phyloP scores from a whole-genome alignment of 73 alveolate genomes.

The Paramecium octaurelia region DNA sequence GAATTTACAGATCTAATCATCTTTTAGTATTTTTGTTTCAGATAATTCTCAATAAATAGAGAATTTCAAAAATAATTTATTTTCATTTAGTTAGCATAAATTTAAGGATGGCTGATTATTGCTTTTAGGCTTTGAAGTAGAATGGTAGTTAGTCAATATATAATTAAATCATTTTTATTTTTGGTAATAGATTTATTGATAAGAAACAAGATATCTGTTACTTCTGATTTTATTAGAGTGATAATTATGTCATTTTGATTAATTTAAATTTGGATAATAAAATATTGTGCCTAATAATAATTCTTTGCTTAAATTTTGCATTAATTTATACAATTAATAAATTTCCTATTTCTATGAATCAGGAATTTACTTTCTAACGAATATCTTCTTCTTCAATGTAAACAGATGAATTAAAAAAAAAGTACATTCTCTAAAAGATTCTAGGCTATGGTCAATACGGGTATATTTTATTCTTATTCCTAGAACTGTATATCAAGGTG shows the following conservation, averaged over 20 bases:
- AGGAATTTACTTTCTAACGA: background rate
- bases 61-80: background rate
- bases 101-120: background rate
- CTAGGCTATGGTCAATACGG: background rate
- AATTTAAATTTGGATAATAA: background rate
- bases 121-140: background rate
- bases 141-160: background rate
- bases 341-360: background rate
- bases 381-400: background rate
- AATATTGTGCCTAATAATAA: background rate
- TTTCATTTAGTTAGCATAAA: background rate
- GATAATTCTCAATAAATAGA: background rate
- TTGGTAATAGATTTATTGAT: background rate
- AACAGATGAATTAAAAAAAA: background rate
- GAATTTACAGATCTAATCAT: too few relatives aligned
- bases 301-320: background rate
- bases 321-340: background rate
- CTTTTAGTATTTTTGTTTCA: background rate
- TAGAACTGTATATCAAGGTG: slow-evolving; percentile 1
- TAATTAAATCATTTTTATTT: background rate
- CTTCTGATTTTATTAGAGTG: background rate
- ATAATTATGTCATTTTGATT: background rate
- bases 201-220: background rate
- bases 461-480: background rate
- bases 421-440: background rate